Percentiles rank a stretch among this genome's conserved stretches.
Conservation (phyloP, 2,329 filamentous ascomycete genomes). For the Fusarium albosuccineum region DNA sequence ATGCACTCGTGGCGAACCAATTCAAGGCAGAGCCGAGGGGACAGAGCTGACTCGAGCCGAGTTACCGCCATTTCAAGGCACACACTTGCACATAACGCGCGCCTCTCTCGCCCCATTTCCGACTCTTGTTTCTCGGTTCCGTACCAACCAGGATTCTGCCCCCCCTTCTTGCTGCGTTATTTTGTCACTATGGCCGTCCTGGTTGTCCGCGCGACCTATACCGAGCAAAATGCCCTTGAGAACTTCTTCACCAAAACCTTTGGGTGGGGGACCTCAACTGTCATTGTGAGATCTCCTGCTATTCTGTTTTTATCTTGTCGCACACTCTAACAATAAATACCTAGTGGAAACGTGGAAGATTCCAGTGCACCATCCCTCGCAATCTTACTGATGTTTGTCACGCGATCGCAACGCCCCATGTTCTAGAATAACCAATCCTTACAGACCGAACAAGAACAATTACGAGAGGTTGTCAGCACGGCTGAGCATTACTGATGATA, state of each 20-base stretch:
- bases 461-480: constrained; percentile 1
- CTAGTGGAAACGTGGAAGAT: constrained; percentile 16
- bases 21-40: too few species aligned
- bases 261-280: background rate
- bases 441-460: background rate
- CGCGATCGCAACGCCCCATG: background rate
- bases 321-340: background rate
- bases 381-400: constrained; percentile 10
- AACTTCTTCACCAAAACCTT: background rate
- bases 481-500: constrained; percentile 11
- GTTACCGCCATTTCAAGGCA: too few species aligned
- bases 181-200: background rate
- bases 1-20: too few species aligned
- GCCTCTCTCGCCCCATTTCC: too few species aligned
- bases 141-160: rapidly evolving
- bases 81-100: too few species aligned
- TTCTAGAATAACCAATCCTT: background rate
- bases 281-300: background rate
- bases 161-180: too few species aligned
- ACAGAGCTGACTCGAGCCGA: too few species aligned
- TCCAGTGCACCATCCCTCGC: constrained; percentile 11
- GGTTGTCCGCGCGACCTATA: constrained; percentile 9
- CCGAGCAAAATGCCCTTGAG: constrained; percentile 14
- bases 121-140: too few species aligned
- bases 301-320: background rate